A percentile compares a stretch with the other conserved stretches of the same genome.
These are phyloP conservation scores for Papiliotrema nemorosa DNA, from an alignment of 1,284 basidiomycete genomes.

Conservation along the genomic window DNA sequence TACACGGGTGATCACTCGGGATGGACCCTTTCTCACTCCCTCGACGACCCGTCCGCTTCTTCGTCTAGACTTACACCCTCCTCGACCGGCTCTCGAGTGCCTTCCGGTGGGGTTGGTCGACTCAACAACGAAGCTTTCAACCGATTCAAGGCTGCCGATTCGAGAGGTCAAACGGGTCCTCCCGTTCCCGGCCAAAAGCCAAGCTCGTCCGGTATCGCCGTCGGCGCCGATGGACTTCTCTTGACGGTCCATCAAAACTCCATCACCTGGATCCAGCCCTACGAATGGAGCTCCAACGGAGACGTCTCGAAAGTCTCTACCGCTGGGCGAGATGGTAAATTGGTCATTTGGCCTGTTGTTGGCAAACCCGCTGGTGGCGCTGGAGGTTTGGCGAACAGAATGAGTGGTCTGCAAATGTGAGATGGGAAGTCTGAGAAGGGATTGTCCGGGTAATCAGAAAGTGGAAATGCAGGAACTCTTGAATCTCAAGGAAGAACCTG, in stretches of 20 bases:
- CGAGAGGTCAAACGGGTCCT: slow-evolving; percentile 63
- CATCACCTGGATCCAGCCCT: slow-evolving; percentile 83
- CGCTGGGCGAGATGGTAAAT: slow-evolving; percentile 88
- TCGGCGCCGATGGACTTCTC: slow-evolving; percentile 60
- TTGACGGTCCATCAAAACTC: slow-evolving; percentile 95
- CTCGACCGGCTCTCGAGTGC: slow-evolving; percentile 43
- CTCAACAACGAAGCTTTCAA: slow-evolving; percentile 94
- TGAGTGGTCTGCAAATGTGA: slow-evolving; percentile 27
- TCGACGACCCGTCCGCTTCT: slow-evolving; percentile 65
- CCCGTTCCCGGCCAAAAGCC: slow-evolving; percentile 33
- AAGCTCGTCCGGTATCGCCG: slow-evolving; percentile 35
- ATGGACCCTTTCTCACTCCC: slow-evolving; percentile 72
- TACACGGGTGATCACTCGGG: slow-evolving; percentile 68
- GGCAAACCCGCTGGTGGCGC: slow-evolving; percentile 18
- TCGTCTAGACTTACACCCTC: slow-evolving; percentile 46
- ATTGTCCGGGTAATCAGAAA: too few species aligned
- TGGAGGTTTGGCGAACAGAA: slow-evolving; percentile 25
- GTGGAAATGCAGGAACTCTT: too few species aligned
- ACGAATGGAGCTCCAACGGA: slow-evolving; percentile 60
- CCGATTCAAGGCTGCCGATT: slow-evolving; percentile 89
- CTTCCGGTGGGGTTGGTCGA: slow-evolving; percentile 58
- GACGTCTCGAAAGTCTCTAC: slow-evolving; percentile 77
- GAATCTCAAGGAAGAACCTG: too few species aligned
- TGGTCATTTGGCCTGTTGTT: slow-evolving; percentile 80
- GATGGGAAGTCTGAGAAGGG: too few species aligned